phyloP scores from a whole-genome alignment of 805 yeast genomes.

The Metschnikowia picachoensis region DNA sequence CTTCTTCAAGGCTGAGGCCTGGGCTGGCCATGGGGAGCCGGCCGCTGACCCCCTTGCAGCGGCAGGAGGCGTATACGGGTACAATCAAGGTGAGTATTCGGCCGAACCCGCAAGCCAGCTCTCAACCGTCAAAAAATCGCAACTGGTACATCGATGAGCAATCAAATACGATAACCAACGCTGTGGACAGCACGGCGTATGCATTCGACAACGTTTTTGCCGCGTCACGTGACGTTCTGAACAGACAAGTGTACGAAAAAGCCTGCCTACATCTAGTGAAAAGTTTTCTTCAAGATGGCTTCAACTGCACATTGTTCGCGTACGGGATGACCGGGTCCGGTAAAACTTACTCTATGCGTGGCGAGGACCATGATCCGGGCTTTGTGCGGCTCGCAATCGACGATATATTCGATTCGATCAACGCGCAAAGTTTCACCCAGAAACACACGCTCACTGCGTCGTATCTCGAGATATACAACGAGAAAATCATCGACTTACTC shows the following conservation, averaged over 20 bases:
- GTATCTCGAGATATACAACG: constrained; percentile 85
- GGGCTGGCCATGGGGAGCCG: constrained; percentile 35
- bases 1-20: constrained; percentile 27
- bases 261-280: constrained; percentile 52
- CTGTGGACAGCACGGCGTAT: constrained; percentile 58
- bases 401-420: constrained; percentile 49
- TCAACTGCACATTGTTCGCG: constrained; percentile 85
- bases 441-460: constrained; percentile 55
- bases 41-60: constrained; percentile 36
- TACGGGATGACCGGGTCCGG: constrained; percentile 96
- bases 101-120: constrained; percentile 54
- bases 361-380: constrained; percentile 60
- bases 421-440: constrained; percentile 16
- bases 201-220: constrained; percentile 77
- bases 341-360: constrained; percentile 84
- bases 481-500: constrained; percentile 64
- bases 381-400: constrained; percentile 65
- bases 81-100: constrained; percentile 73
- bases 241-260: constrained; percentile 55
- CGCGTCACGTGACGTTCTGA: constrained; percentile 41
- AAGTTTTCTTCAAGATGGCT: constrained; percentile 62
- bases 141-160: constrained; percentile 45
- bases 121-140: constrained; percentile 14
- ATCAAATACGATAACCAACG: constrained; percentile 39
- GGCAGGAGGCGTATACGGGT: constrained; percentile 54